A percentile compares a stretch with the other conserved stretches of the same genome.
phyloP scores from a whole-genome alignment of 768 basidiomycete genomes.

The Solioccasus polychromus region DNA sequence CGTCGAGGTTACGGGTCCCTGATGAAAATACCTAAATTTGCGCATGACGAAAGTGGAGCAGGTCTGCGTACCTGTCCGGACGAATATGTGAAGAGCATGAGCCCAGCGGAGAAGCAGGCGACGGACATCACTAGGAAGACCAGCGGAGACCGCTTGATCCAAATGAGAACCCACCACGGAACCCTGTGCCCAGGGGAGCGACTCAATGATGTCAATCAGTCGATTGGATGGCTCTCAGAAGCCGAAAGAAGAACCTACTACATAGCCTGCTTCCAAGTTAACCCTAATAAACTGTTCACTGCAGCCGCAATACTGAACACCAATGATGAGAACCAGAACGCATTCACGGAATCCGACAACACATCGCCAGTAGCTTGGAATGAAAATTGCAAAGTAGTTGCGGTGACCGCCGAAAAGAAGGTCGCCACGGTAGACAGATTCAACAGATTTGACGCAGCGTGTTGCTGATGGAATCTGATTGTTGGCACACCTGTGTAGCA shows the following conservation, averaged over 20 bases:
- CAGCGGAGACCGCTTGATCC: constrained; percentile 82
- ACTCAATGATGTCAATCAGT: constrained; percentile 30
- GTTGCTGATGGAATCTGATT: constrained; percentile 53
- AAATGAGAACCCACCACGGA: constrained; percentile 65
- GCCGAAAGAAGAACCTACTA: constrained; percentile 38
- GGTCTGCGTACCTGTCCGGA: constrained; percentile 54
- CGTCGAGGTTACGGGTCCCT: constrained; percentile 62
- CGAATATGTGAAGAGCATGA: constrained; percentile 75
- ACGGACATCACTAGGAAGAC: constrained; percentile 84
- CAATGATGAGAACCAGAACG: constrained; percentile 54
- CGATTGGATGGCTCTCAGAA: constrained; percentile 4
- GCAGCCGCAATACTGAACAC: constrained; percentile 55
- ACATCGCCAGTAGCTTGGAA: constrained; percentile 33
- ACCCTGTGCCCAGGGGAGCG: constrained; percentile 55
- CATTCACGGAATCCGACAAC: constrained; percentile 44
- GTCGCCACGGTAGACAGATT: constrained; percentile 54
- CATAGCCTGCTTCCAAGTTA: constrained; percentile 58
- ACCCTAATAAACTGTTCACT: constrained; percentile 49
- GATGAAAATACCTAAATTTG: constrained; percentile 13
- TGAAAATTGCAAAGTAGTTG: constrained; percentile 49
- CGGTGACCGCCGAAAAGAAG: constrained; percentile 54
- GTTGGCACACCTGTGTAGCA: constrained; percentile 47
- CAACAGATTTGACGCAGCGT: constrained; percentile 45
- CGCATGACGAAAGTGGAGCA: constrained; percentile 21
- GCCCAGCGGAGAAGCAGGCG: constrained; percentile 76